Conservation (phyloP, 345 rosid species). For the Odontarrhena argentea region DNA sequence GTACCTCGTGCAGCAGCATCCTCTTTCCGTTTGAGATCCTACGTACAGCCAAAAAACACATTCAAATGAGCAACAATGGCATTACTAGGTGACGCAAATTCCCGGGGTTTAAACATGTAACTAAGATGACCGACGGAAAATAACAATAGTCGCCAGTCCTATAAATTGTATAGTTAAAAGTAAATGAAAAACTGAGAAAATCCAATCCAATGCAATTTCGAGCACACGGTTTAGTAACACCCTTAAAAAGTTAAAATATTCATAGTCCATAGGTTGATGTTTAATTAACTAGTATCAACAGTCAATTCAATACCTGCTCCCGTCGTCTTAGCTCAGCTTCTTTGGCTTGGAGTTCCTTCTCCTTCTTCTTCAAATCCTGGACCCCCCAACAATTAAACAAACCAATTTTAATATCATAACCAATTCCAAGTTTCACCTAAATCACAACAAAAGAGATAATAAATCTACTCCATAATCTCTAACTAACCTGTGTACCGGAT, state of each 20-base stretch:
- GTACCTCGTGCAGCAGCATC: conserved; percentile 96
- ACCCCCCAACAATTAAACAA: conserved; percentile 37
- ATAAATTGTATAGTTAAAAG: background rate
- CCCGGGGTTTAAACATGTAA: background rate
- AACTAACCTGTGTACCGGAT: conserved; percentile 45
- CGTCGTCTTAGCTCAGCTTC: conserved; percentile 87
- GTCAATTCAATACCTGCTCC: conserved; percentile 68
- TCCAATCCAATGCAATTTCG: background rate
- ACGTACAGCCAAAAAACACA: conserved; percentile 34
- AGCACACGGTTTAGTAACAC: conserved; percentile 1
- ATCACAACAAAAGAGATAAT: background rate
- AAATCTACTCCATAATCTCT: conserved; percentile 4
- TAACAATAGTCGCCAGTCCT: background rate
- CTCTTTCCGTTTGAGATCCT: conserved; percentile 87
- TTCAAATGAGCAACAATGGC: background rate
- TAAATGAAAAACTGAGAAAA: background rate
- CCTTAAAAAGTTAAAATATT: background rate
- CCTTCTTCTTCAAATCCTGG: conserved; percentile 86
- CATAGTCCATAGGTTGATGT: conserved; percentile 15
- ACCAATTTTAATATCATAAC: background rate
- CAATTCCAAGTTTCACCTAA: conserved; percentile 14
- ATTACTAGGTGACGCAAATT: background rate
- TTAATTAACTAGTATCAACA: conserved; percentile 13
- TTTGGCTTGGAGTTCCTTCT: conserved; percentile 96
- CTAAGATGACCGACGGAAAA: background rate